phyloP scores from a whole-genome alignment of 495 filamentous ascomycete genomes.

The Penicillium canariense region DNA sequence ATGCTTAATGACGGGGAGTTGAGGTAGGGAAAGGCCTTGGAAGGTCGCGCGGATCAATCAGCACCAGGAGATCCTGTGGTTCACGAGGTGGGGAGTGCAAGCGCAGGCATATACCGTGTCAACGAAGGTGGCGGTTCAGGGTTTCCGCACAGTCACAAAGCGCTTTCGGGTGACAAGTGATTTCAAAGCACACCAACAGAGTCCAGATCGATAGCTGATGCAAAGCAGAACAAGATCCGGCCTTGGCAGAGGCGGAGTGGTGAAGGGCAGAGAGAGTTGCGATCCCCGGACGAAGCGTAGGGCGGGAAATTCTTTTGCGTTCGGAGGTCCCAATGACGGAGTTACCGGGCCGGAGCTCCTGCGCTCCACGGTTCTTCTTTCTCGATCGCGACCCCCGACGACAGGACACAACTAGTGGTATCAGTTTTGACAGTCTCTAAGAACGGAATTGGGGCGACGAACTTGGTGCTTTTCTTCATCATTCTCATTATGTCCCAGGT shows the following conservation, averaged over 20 bases:
- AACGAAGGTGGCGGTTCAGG: constrained; percentile 12
- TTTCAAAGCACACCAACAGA: not conserved
- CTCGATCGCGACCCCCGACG: not conserved
- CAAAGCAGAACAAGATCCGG: not conserved
- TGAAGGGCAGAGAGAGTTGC: constrained; percentile 8
- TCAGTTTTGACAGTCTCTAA: not conserved
- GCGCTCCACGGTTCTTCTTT: constrained; percentile 16
- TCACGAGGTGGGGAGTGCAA: not conserved
- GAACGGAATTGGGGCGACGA: not conserved
- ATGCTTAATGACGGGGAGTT: constrained; percentile 27
- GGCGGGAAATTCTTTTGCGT: constrained; percentile 44
- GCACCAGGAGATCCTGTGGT: not conserved
- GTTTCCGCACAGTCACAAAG: constrained; percentile 2
- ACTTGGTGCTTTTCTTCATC: not conserved
- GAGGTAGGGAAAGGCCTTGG: constrained; percentile 38
- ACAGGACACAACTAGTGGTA: not conserved
- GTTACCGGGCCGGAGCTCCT: constrained; percentile 43
- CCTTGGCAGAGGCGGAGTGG: not conserved
- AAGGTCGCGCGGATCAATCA: not conserved
- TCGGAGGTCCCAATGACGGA: constrained; percentile 42
- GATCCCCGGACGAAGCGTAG: constrained; percentile 17
- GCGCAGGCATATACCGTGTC: constrained; percentile 1
- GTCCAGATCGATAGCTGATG: not conserved
- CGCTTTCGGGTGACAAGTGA: not conserved
- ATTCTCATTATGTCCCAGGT: constrained; percentile 33